Base-by-base conservation (phyloP, 2,329 filamentous ascomycete genomes). In the Raffaelea albimanens region DNA sequence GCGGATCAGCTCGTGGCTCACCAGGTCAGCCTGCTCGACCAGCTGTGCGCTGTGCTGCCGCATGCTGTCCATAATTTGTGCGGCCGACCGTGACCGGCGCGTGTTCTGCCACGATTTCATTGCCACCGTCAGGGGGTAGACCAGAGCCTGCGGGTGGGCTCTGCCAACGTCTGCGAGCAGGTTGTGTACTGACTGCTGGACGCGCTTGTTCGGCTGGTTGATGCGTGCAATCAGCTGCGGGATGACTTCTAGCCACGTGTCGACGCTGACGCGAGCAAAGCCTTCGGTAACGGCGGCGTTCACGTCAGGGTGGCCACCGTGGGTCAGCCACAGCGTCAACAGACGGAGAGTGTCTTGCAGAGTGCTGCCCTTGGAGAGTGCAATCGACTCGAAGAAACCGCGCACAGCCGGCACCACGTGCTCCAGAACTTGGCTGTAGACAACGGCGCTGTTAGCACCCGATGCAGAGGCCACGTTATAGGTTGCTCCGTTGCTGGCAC, bases 231-330 rank as follows among this genome's bases (percentile, higher is more conserved):
- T 95, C 43, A 99, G 74, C 61, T 99, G 93, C 31, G 93, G 93
- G 54, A 97, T 96, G 45, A 98, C 94, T 60, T 97, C 90, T 18
- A 99, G 79, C 94, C 93, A 99, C 1, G 91, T 97, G 65, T 99
- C 93, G 48, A 98, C 87, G 59, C 87, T 95, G 55, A 99, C 89
- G 34, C 86, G 85, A 1, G 85, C 77, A 54, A 96, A 94, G 5
- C 94, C 93, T 61, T 97, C 90, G 0, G 83, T 89, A 21, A 99
- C 87, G 16, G 86, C 87, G 16, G 77, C 71, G 58, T 91, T 95
- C 52, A 99, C 94, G 55, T 97, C 91, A 23, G 80, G 72, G 59
- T 88, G 83, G 20, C 88, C 87, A 45, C 93, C 93, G 59, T 98
- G 89, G 3, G 86, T 84, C 63, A 99, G 97, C 93, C 93, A 99